phyloP scores from a whole-genome alignment of 2,329 filamentous ascomycete genomes.

The Penicillium capsulatum region DNA sequence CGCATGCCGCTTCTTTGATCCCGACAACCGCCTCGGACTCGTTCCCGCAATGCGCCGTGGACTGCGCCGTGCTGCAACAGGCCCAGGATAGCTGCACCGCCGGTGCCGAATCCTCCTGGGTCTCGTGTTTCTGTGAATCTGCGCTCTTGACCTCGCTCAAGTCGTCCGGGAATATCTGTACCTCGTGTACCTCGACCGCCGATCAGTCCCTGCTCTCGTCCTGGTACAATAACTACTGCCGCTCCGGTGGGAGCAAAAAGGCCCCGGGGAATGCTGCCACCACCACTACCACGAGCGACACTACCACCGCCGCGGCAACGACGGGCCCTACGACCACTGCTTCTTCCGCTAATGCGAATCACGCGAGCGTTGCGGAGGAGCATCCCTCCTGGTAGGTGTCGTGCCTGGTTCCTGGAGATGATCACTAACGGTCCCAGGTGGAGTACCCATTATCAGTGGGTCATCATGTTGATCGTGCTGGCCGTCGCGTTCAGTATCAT shows the following conservation, averaged over 20 bases:
- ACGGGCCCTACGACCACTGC: conserved; percentile 20
- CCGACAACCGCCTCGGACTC: conserved; percentile 38
- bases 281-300: conserved; percentile 22
- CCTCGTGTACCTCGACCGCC: conserved; percentile 49
- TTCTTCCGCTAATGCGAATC: conserved; percentile 8
- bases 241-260: conserved; percentile 39
- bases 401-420: background rate
- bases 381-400: conserved; percentile 25
- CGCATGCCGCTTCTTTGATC: conserved; percentile 27
- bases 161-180: conserved; percentile 59
- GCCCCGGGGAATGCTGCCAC: conserved; percentile 27
- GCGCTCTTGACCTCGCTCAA: conserved; percentile 56
- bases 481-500: conserved; percentile 64
- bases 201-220: conserved; percentile 57
- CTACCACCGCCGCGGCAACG: conserved; percentile 15
- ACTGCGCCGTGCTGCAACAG: conserved; percentile 60
- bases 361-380: conserved; percentile 5
- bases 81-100: conserved; percentile 65
- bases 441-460: conserved; percentile 69
- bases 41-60: conserved; percentile 60
- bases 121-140: conserved; percentile 70
- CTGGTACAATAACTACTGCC: conserved; percentile 69
- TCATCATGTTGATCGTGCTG: conserved; percentile 74
- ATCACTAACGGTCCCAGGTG: too few species aligned
- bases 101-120: conserved; percentile 53